These are phyloP conservation scores for Helicocarpus griseus DNA, from an alignment of 2,329 filamentous ascomycete genomes.

Conservation along the genomic window DNA sequence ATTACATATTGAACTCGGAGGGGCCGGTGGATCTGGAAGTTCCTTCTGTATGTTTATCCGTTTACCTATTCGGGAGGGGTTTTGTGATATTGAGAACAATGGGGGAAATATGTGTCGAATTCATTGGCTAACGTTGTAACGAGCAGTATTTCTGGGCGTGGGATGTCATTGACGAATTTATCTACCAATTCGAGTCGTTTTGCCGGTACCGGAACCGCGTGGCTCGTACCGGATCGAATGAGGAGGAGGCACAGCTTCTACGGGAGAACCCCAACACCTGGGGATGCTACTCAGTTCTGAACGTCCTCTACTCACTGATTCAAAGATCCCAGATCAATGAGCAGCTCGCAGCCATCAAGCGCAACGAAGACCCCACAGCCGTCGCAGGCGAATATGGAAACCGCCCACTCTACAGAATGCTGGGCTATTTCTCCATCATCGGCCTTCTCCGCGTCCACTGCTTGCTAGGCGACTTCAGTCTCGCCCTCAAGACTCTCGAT, in stretches of 20 bases:
- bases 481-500: conserved; percentile 96
- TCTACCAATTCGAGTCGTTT: conserved; percentile 99
- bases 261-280: conserved; percentile 97
- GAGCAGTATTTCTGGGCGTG: conserved; percentile 95
- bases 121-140: conserved; percentile 5
- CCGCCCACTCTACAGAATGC: conserved; percentile 92
- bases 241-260: conserved; percentile 84
- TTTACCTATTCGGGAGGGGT: conserved; percentile 1
- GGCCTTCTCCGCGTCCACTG: conserved; percentile 93
- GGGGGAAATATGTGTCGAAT: not conserved
- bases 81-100: not conserved
- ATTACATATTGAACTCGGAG: conserved; percentile 98
- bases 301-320: conserved; percentile 98
- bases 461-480: conserved; percentile 91
- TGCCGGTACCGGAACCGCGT: conserved; percentile 91
- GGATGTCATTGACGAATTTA: conserved; percentile 99
- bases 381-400: conserved; percentile 93
- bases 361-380: conserved; percentile 75
- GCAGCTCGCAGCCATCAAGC: conserved; percentile 89
- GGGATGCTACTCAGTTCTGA: conserved; percentile 98
- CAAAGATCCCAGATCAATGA: conserved; percentile 97
- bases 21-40: conserved; percentile 96
- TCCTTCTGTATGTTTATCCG: conserved; percentile 64
- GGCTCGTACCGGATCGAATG: conserved; percentile 69
- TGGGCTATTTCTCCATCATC: conserved; percentile 99